Evolutionary conservation across 2,329 filamentous ascomycete genomes (phyloP).

Genomic region (Penicillium palitans): DNA sequence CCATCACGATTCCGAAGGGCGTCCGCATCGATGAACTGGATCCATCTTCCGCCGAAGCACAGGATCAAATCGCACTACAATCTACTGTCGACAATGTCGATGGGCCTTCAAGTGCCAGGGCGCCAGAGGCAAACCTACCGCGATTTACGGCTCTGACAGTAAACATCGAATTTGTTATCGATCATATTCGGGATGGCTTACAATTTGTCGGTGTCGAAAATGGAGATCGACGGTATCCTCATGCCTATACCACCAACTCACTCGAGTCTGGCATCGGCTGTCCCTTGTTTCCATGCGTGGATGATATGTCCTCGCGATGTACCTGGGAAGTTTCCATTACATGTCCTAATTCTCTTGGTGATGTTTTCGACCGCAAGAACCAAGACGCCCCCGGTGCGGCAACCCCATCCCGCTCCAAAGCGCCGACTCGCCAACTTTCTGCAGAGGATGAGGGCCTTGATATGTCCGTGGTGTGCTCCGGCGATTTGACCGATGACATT

Average conservation of each 20-base stretch:
- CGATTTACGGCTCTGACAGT: conserved; percentile 62
- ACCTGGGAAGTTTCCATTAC: conserved; percentile 88
- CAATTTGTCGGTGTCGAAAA: conserved; percentile 87
- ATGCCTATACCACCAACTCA: conserved; percentile 85
- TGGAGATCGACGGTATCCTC: conserved; percentile 79
- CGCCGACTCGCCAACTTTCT: conserved; percentile 45
- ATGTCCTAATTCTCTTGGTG: conserved; percentile 81
- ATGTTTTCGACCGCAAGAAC: conserved; percentile 56
- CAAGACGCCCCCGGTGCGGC: conserved; percentile 24
- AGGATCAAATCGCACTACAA: conserved; percentile 47
- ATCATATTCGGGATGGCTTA: conserved; percentile 76
- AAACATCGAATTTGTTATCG: conserved; percentile 74
- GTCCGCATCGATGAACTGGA: conserved; percentile 64
- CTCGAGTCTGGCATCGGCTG: conserved; percentile 75
- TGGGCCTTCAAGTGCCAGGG: conserved; percentile 35
- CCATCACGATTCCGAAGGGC: conserved; percentile 59
- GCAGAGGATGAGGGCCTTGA: conserved; percentile 87
- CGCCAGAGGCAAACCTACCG: conserved; percentile 42
- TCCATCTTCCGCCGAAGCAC: conserved; percentile 52
- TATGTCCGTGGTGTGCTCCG: conserved; percentile 87
- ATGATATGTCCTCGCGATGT: conserved; percentile 77
- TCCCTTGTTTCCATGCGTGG: conserved; percentile 89
- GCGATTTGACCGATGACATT: conserved; percentile 80
- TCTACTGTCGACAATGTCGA: conserved; percentile 41
- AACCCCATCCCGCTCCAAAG: conserved; percentile 24